These are phyloP conservation scores for Cyamopsis tetragonoloba DNA, from an alignment of 306 rosid species.

Conservation along the genomic window DNA sequence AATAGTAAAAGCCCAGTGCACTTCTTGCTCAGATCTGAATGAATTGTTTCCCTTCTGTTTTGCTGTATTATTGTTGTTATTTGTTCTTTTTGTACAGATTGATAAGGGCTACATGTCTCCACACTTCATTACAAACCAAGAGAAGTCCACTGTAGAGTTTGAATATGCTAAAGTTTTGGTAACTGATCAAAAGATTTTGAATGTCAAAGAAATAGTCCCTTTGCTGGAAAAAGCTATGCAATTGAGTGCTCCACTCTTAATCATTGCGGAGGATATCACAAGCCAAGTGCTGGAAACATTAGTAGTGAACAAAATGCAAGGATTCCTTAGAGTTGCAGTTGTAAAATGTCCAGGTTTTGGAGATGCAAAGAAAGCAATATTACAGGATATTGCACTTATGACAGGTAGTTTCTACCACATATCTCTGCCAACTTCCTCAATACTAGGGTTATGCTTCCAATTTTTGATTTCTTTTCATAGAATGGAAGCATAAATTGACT, in stretches of 20 bases:
- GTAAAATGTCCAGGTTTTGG: conserved; percentile 86
- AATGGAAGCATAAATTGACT: background rate
- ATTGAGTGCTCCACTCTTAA: conserved; percentile 79
- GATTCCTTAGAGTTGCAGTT: conserved; percentile 78
- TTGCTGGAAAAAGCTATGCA: conserved; percentile 85
- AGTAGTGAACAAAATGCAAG: conserved; percentile 81
- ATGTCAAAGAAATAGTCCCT: conserved; percentile 74
- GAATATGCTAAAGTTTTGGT: conserved; percentile 82
- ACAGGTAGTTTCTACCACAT: conserved; percentile 55
- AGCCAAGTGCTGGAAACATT: conserved; percentile 71
- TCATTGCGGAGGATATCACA: conserved; percentile 87
- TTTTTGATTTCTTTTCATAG: conserved; percentile 3
- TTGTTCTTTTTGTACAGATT: conserved; percentile 50
- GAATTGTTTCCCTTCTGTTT: background rate
- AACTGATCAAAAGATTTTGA: conserved; percentile 84
- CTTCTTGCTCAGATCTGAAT: conserved; percentile 4
- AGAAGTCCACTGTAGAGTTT: conserved; percentile 80
- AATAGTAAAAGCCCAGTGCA: background rate
- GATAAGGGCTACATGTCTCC: conserved; percentile 93
- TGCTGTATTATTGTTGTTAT: background rate
- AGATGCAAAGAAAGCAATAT: conserved; percentile 74
- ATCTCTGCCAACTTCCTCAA: conserved; percentile 25
- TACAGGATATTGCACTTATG: conserved; percentile 95
- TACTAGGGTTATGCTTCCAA: conserved; percentile 8
- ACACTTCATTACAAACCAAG: conserved; percentile 88